Percentiles rank a stretch among this genome's conserved stretches.
Conservation (phyloP, 179 eudicot genomes). For the Beta lomatogona region DNA sequence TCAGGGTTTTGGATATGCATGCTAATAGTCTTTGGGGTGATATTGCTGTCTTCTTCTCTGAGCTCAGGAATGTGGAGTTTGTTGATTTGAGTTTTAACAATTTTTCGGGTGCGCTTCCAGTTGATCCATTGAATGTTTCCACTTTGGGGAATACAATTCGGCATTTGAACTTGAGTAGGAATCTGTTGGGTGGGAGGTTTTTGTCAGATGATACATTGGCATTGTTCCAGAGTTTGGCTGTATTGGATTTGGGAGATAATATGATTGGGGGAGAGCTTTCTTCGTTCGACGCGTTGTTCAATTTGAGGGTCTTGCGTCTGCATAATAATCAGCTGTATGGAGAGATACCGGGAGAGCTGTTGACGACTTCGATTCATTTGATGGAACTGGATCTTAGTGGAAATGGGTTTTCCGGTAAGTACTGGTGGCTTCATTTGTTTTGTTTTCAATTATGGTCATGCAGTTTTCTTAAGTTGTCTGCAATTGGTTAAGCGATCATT, state of each 20-base stretch:
- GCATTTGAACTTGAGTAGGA: conserved; percentile 64
- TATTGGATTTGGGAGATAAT: conserved; percentile 76
- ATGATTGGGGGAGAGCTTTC: conserved; percentile 66
- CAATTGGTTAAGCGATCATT: not conserved
- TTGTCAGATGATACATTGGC: conserved; percentile 45
- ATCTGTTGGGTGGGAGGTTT: conserved; percentile 59
- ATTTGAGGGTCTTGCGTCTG: conserved; percentile 64
- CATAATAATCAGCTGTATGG: conserved; percentile 67
- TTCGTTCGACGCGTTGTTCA: conserved; percentile 44
- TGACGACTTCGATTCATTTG: conserved; percentile 57
- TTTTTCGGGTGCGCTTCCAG: conserved; percentile 55
- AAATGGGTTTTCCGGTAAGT: conserved; percentile 88
- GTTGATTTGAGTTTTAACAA: conserved; percentile 70
- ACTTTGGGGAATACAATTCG: conserved; percentile 61
- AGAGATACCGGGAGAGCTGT: conserved; percentile 54
- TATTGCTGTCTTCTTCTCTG: conserved; percentile 48
- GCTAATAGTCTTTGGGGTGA: conserved; percentile 60
- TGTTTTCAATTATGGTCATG: not conserved
- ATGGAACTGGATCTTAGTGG: conserved; percentile 79
- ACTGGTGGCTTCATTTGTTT: not conserved
- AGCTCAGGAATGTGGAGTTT: conserved; percentile 59
- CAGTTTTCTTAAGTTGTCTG: not conserved
- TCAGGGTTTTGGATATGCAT: conserved; percentile 62
- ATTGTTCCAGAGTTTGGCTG: conserved; percentile 65
- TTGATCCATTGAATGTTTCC: conserved; percentile 40